Evolutionary conservation across 169 alveolate genomes (phyloP).

Genomic region (Eimeria praecox): DNA sequence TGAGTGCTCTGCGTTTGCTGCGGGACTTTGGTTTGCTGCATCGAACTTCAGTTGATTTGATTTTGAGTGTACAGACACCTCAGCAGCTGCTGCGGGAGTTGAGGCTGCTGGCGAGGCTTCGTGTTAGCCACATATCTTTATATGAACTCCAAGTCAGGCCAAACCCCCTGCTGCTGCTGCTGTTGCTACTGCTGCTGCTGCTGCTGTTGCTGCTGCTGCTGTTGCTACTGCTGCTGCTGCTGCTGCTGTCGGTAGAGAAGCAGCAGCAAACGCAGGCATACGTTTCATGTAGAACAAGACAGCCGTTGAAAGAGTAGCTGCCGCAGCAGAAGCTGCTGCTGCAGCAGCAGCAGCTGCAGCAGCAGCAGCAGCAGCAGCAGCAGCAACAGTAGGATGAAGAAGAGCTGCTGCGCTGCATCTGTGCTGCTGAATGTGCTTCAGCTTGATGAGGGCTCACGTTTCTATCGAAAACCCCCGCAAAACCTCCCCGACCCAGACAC

Average conservation of each 20-base stretch:
- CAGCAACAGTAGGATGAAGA: background rate
- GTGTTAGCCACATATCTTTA: constrained; percentile 40
- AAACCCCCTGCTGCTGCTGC: background rate
- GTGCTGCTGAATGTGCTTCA: constrained; percentile 6
- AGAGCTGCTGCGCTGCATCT: background rate
- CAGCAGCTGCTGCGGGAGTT: constrained; percentile 59
- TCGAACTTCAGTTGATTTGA: constrained; percentile 24
- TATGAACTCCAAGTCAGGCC: constrained; percentile 40
- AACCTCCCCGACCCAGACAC: background rate
- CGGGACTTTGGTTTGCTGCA: constrained; percentile 4
- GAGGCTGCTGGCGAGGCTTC: constrained; percentile 1
- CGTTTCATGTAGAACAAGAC: background rate
- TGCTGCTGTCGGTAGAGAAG: background rate
- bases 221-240: no score
- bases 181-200: background rate
- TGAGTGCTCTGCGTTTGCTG: constrained; percentile 51
- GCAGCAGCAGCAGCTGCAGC: background rate
- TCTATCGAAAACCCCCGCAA: constrained; percentile 1
- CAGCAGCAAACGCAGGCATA: background rate
- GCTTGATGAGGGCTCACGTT: constrained; percentile 52
- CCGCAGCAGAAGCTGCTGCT: background rate
- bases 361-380: background rate
- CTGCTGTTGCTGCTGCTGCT: background rate
- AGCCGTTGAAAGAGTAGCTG: constrained; percentile 1
- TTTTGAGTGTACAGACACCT: constrained; percentile 50